Evolutionary conservation across 2,329 filamentous ascomycete species (phyloP).

Genomic region (Dichotomopilus funicola): DNA sequence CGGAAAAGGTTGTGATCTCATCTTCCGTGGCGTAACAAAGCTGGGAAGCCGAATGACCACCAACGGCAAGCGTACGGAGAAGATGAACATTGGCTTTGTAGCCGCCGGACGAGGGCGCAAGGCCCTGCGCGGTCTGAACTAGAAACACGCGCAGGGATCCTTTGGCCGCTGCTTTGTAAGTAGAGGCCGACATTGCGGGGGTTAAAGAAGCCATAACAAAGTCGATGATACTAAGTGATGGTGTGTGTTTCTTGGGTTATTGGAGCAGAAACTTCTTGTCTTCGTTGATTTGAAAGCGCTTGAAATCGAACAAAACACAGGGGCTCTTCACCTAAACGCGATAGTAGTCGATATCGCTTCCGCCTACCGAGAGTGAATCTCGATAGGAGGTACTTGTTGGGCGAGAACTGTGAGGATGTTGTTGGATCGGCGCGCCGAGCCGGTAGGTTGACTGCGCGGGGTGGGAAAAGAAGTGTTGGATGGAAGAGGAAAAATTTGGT

Average conservation of each 20-base stretch:
- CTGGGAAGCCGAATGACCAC: conserved; percentile 18
- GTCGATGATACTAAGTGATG: background rate
- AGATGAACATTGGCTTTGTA: conserved; percentile 23
- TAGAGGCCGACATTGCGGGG: too few relatives aligned
- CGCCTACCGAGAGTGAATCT: background rate
- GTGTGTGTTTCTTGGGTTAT: background rate
- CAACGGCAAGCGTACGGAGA: conserved; percentile 14
- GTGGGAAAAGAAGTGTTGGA: background rate
- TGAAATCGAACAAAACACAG: conserved; percentile 10
- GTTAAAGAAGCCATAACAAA: background rate
- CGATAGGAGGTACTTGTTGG: conserved; percentile 1
- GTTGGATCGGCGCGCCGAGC: background rate
- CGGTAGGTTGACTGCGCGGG: background rate
- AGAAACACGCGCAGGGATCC: conserved; percentile 19
- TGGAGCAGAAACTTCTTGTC: background rate
- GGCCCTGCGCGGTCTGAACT: conserved; percentile 24
- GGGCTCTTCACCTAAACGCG: conserved; percentile 11
- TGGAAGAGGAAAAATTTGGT: background rate
- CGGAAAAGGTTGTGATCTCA: conserved; percentile 14
- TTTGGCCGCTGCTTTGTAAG: too few relatives aligned
- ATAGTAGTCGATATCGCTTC: background rate
- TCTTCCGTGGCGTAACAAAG: conserved; percentile 19
- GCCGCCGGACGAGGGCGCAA: conserved; percentile 23
- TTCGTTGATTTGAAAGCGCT: background rate
- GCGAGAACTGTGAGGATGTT: background rate